phyloP scores from a whole-genome alignment of 208 protist species.

The Acanthamoeba triangularis region DNA sequence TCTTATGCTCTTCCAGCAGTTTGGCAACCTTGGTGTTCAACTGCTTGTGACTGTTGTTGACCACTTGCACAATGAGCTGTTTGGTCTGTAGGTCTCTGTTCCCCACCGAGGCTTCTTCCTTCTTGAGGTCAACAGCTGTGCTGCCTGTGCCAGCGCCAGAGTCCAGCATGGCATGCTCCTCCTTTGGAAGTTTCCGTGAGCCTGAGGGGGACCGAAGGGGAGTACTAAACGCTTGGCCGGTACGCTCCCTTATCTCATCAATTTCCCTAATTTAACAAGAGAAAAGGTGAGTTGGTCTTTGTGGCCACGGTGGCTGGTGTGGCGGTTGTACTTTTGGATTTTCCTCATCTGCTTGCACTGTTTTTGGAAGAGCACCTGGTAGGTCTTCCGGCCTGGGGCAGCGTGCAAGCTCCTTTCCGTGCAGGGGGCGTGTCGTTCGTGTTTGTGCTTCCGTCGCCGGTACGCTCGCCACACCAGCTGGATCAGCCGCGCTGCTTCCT shows the following conservation, averaged over 20 bases:
- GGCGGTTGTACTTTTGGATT: not conserved
- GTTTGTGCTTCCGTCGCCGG: not conserved
- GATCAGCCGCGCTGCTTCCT: slow-evolving; percentile 37
- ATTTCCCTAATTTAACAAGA: not conserved
- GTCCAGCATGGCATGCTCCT: too few species aligned
- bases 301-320: too few species aligned
- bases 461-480: slow-evolving; percentile 20
- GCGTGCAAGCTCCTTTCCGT: not conserved
- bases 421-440: not conserved
- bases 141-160: too few species aligned
- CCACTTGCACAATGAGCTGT: too few species aligned
- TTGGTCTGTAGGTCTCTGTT: too few species aligned
- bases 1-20: too few species aligned
- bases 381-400: slow-evolving; percentile 18
- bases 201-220: too few species aligned
- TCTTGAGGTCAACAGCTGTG: too few species aligned
- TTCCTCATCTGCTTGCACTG: not conserved
- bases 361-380: slow-evolving; percentile 17
- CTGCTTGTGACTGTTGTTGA: too few species aligned
- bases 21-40: too few species aligned
- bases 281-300: not conserved
- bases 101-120: too few species aligned
- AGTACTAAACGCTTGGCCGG: not conserved
- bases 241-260: not conserved
- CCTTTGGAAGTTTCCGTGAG: too few species aligned